Base-by-base conservation (phyloP, 2,329 filamentous ascomycete genomes). In the Clonostachys solani region DNA sequence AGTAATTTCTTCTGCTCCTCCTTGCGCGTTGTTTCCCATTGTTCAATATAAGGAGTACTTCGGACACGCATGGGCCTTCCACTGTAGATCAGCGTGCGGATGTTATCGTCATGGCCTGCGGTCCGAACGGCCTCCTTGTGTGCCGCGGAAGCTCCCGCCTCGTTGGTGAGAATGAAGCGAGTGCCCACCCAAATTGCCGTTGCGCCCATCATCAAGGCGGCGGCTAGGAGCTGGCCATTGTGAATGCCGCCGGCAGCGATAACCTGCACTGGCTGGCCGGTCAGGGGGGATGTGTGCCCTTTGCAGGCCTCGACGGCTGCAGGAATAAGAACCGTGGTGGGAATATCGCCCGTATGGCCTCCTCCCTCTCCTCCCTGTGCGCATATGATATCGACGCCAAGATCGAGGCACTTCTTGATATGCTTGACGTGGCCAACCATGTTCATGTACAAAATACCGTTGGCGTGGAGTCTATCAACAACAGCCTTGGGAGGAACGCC, bases 391-490 rank as follows among this genome's bases (percentile, higher is more conserved):
- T 97, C 92, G 9, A 95, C 89, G 40, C 92, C 92, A 0, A 85
- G 80, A 44, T 89, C 81, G 5, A 96, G 73, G 4, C 91, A 91
- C 71, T 96, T 96, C 63, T 85, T 80, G 1, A 91, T 92, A 65
- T 97, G 92, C 63, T 86, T 90, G 3, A 92, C 92, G 58, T 92
- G 88, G 0, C 92, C 92, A 17, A 96, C 91, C 92, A 96, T 96
- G 66, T 96, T 96, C 90, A 96, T 96, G 35, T 96, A 77, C 49
- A 95, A 62, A 37, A 96, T 87, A 0, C 87, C 88, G 0, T 87
- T 86, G 6, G 77, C 75, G 60, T 97, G 92, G 40, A 97, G 74
- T 40, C 83, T 72, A 55, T 89, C 82, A 48, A 96, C 86, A 5
- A 91, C 82, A 47, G 73, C 66, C 40, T 73, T 71, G 0, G 92